phyloP scores from a whole-genome alignment of 257 asterid species.

The Thymus quinquecostatus region DNA sequence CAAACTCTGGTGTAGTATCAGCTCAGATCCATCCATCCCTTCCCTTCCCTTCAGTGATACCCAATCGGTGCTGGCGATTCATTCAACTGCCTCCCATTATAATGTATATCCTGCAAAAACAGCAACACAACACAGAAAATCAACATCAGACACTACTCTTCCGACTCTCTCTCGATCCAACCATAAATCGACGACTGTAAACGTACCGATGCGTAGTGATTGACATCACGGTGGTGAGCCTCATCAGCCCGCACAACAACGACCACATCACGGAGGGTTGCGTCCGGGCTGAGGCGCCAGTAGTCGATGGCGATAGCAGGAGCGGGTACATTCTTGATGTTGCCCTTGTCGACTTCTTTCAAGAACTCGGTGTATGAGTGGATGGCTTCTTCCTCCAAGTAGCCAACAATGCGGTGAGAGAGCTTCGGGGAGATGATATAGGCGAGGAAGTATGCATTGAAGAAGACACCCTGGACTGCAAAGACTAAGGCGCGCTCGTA shows the following conservation, averaged over 20 bases:
- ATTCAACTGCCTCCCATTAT: constrained; percentile 52
- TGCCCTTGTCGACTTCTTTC: constrained; percentile 62
- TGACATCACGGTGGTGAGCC: constrained; percentile 97
- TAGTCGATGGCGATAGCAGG: constrained; percentile 93
- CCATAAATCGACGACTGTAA: no score
- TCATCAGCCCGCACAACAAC: constrained; percentile 80
- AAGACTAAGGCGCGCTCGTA: constrained; percentile 38
- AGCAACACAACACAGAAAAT: no score
- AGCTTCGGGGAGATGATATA: constrained; percentile 66
- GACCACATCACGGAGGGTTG: constrained; percentile 84
- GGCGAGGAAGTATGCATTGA: constrained; percentile 68
- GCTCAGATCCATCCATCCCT: background rate
- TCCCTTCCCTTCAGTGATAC: constrained; percentile 39
- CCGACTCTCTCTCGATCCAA: no score
- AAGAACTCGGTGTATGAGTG: constrained; percentile 33
- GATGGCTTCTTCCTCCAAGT: constrained; percentile 44
- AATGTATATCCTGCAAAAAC: constrained; percentile 56
- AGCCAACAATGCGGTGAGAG: constrained; percentile 73
- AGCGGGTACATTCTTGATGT: constrained; percentile 76
- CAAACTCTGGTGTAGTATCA: background rate
- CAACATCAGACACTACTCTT: no score
- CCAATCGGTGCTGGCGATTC: constrained; percentile 55
- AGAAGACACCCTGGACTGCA: constrained; percentile 75
- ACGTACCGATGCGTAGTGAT: constrained; percentile 83
- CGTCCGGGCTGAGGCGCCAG: constrained; percentile 64